phyloP scores from a whole-genome alignment of 2,329 filamentous ascomycete species.

The Trichothecium sympodiale region DNA sequence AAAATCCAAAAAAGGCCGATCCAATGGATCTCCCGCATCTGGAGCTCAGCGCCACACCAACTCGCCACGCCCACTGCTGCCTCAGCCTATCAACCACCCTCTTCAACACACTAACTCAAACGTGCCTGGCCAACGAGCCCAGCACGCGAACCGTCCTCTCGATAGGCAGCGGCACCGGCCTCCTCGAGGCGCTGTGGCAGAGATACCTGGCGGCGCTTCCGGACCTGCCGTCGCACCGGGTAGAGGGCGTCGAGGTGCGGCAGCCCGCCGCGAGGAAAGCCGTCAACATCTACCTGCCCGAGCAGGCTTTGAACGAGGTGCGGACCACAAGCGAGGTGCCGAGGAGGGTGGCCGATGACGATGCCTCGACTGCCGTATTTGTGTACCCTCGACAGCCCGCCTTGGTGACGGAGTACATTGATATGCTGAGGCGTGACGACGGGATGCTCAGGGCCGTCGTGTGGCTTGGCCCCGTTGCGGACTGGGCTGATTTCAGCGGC shows the following conservation, averaged over 20 bases:
- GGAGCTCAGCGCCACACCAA: conserved; percentile 4
- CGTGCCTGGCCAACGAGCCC: conserved; percentile 3
- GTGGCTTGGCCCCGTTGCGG: conserved; percentile 14
- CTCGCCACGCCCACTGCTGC: conserved; percentile 17
- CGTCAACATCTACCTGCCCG: conserved; percentile 16
- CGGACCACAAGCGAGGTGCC: conserved; percentile 19
- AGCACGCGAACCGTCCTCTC: conserved; percentile 11
- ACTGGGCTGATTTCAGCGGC: conserved; percentile 13
- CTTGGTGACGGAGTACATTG: conserved; percentile 16
- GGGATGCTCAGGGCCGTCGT: conserved; percentile 3
- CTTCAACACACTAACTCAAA: conserved; percentile 8
- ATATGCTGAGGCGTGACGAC: conserved; percentile 3
- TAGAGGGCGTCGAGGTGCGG: conserved; percentile 17
- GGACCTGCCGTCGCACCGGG: conserved; percentile 2
- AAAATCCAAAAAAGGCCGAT: too few species aligned
- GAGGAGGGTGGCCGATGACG: conserved; percentile 12
- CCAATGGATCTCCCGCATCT: too few species aligned
- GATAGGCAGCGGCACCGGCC: conserved; percentile 18
- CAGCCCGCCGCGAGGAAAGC: conserved; percentile 5
- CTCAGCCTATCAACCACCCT: conserved; percentile 15
- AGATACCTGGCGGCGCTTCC: too few species aligned
- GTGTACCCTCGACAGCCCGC: conserved; percentile 20
- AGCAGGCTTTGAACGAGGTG: conserved; percentile 15
- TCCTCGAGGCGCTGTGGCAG: conserved; percentile 14
- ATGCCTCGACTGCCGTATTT: conserved; percentile 16